Conservation (phyloP, 163 green algal genomes). For the Coccomyxa subellipsoidea region DNA sequence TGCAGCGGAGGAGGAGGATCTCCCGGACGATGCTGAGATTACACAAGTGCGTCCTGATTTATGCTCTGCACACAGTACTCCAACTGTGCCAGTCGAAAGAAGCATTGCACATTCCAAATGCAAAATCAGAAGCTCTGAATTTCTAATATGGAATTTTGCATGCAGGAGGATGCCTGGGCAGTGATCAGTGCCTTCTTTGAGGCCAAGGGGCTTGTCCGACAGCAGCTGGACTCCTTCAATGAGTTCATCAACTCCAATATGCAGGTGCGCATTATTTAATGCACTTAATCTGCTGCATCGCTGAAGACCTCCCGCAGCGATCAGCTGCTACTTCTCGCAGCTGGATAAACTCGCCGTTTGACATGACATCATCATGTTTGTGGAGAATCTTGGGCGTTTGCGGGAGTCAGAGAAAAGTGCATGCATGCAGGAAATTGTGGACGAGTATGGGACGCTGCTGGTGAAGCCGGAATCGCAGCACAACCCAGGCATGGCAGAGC, state of each 20-base stretch:
- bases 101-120: no score
- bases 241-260: constrained; percentile 96
- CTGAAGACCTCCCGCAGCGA: no score
- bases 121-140: neutral
- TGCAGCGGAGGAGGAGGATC: neutral
- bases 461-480: constrained; percentile 86
- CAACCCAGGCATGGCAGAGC: constrained; percentile 46
- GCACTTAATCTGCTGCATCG: no score
- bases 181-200: constrained; percentile 92
- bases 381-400: no score
- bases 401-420: constrained; percentile 89
- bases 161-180: constrained; percentile 70
- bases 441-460: constrained; percentile 83
- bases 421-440: constrained; percentile 85
- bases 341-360: no score
- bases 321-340: no score
- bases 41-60: neutral
- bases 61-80: neutral
- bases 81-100: no score
- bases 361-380: no score
- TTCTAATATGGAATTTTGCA: neutral
- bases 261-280: no score
- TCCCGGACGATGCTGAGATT: constrained; percentile 6
- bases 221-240: constrained; percentile 99
- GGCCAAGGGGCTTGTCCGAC: constrained; percentile 92